Evolutionary conservation across 257 asterid genomes (phyloP).

Genomic region (Ocimum tenuiflorum): DNA sequence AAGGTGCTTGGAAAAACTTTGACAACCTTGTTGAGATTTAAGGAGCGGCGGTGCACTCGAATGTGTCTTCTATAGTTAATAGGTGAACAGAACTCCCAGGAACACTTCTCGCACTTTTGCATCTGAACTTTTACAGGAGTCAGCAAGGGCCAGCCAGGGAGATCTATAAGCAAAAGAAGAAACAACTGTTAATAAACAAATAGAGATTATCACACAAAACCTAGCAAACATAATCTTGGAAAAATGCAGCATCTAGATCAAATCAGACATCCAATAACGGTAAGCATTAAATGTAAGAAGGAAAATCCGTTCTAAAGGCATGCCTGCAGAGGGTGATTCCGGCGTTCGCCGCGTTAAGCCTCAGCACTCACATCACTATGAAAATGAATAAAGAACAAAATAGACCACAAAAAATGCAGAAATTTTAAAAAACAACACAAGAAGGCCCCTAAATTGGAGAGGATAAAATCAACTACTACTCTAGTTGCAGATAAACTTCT

Average conservation of each 20-base stretch:
- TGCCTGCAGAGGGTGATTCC: not conserved
- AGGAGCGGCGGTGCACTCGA: conserved; percentile 82
- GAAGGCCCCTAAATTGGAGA: not conserved
- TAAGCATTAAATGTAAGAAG: not conserved
- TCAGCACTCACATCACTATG: not conserved
- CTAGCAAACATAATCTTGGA: not conserved
- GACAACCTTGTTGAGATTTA: conserved; percentile 66
- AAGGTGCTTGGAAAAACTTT: conserved; percentile 16
- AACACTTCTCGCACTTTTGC: conserved; percentile 92
- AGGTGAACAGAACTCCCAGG: conserved; percentile 74
- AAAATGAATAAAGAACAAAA: conserved; percentile 11
- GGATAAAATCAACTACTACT: not conserved
- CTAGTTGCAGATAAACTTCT: conserved; percentile 1
- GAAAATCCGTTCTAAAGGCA: not conserved
- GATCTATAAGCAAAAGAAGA: conserved; percentile 42
- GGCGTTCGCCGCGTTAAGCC: not conserved
- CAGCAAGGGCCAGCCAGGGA: conserved; percentile 88
- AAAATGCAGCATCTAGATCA: conserved; percentile 12
- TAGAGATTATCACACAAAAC: conserved; percentile 11
- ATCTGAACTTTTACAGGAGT: conserved; percentile 64
- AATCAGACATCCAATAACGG: not conserved
- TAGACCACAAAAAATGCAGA: not conserved
- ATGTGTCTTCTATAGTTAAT: conserved; percentile 85
- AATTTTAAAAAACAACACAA: not conserved
- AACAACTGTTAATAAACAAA: conserved; percentile 12